Evolutionary conservation across 345 rosid genomes (phyloP), one percentile per base, ranked within the genome.

Genomic region (Erysimum cheiranthoides): DNA sequence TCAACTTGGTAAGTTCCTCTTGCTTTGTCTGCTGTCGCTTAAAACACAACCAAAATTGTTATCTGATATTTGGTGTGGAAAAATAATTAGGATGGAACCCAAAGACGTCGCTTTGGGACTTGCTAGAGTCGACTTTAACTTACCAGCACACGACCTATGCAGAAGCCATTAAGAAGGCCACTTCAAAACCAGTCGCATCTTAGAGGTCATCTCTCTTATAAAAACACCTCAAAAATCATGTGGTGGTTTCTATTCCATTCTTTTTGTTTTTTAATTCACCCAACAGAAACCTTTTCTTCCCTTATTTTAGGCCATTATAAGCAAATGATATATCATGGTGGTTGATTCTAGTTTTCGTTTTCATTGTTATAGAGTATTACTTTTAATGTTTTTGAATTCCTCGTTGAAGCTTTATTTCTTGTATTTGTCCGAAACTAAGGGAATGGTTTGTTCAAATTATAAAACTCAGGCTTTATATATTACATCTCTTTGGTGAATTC

Each of bases 71-170:
- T 35, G 63, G 35, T 59, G 11, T 52, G 27, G n/a, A 27, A 50
- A 68, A 17, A 47, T 54, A 69, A 30, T 45, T 81, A 92, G 99
- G 99, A 71, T 95, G 98, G 99, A 78, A 92, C 77, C 99, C 99
- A 0, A 90, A 90, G 91, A 95, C 98, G 35, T 92, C 98, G 3
- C 86, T 95, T 10, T 95, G 96, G 97, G 97, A 95, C 81, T 82
- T 95, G 83, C 97, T 95, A 0, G 98, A 95, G 71, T 92, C 97
- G 28, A 95, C 98, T 75, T 93, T 95, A 69, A 89, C 97, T 0
- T 92, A 95, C 74, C 98, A 95, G 79, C 99, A 92, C 89, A 85
- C 85, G 87, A 95, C 99, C 45, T 95, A 90, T 46, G 89, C 97
- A 0, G 98, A 95, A 83, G 99, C 98, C 21, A 71, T 95, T 67